Evolutionary conservation across 495 filamentous ascomycete genomes (phyloP).

Genomic region (Penicillium riverlandense): DNA sequence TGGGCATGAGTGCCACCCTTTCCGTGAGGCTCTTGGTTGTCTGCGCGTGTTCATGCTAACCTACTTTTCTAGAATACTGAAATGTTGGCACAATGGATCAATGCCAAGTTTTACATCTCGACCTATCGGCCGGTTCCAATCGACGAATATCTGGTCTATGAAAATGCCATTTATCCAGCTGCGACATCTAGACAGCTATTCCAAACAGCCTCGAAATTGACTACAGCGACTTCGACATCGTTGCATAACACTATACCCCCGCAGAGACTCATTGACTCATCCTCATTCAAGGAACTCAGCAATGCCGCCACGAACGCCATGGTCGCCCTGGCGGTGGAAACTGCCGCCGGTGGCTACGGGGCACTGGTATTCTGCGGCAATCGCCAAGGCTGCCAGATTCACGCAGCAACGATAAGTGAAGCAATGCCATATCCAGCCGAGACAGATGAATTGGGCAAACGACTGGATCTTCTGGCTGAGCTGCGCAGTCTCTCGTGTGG

Average conservation of each 20-base stretch:
- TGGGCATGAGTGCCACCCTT: conserved; percentile 80
- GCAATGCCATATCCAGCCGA: conserved; percentile 48
- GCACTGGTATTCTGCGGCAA: conserved; percentile 72
- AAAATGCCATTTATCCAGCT: conserved; percentile 61
- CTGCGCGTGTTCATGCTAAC: not conserved
- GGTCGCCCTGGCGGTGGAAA: conserved; percentile 61
- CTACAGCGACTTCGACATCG: conserved; percentile 16
- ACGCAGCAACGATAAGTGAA: conserved; percentile 56
- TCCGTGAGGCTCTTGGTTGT: conserved; percentile 41
- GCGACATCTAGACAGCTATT: conserved; percentile 56
- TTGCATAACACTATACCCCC: conserved; percentile 32
- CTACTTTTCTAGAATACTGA: conserved; percentile 50
- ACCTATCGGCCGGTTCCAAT: conserved; percentile 69
- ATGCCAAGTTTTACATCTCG: conserved; percentile 65
- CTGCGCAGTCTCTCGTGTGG: conserved; percentile 60
- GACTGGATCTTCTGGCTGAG: conserved; percentile 61
- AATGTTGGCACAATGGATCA: conserved; percentile 63
- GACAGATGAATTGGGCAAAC: conserved; percentile 43
- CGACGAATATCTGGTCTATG: conserved; percentile 69
- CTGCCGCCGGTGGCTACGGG: conserved; percentile 59
- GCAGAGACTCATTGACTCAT: conserved; percentile 44
- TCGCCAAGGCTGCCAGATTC: conserved; percentile 56
- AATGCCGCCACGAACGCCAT: conserved; percentile 63
- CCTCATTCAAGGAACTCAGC: conserved; percentile 51
- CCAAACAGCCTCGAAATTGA: conserved; percentile 50